phyloP scores from a whole-genome alignment of 768 basidiomycete species.

The Calocera cornea region DNA sequence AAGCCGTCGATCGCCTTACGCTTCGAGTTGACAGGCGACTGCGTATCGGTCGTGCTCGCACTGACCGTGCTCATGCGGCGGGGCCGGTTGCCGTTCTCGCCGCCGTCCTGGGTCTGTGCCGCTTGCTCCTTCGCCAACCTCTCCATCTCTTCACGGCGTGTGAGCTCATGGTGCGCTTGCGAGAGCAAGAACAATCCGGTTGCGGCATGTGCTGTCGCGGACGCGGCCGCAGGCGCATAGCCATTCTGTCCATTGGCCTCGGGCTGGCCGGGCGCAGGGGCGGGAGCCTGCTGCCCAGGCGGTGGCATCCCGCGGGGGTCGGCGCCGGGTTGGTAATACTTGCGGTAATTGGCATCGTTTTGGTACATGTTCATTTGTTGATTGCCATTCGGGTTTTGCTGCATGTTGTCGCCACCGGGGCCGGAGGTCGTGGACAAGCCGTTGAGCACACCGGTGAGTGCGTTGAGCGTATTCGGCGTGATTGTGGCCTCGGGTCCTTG shows the following conservation, averaged over 20 bases:
- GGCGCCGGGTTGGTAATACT: slow-evolving; percentile 9
- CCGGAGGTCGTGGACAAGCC: slow-evolving; percentile 18
- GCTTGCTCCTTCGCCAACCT: slow-evolving; percentile 20
- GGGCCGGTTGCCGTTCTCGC: slow-evolving; percentile 5
- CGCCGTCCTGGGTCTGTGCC: slow-evolving; percentile 8
- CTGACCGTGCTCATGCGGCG: slow-evolving; percentile 13
- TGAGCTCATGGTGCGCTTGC: slow-evolving; percentile 92
- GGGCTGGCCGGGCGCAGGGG: slow-evolving; percentile 4
- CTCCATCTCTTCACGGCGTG: slow-evolving; percentile 77
- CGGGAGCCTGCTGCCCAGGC: background rate
- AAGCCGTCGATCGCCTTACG: slow-evolving; percentile 50
- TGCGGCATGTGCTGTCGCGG: slow-evolving; percentile 56
- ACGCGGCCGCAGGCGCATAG: slow-evolving; percentile 33
- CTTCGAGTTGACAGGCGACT: slow-evolving; percentile 46
- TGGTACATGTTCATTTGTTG: slow-evolving; percentile 11
- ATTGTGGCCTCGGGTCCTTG: slow-evolving; percentile 32
- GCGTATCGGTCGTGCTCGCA: slow-evolving; percentile 23
- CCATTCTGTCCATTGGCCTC: slow-evolving; percentile 14
- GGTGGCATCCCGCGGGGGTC: slow-evolving; percentile 6
- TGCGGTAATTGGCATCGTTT: slow-evolving; percentile 10
- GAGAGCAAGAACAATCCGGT: slow-evolving; percentile 88
- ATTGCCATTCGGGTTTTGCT: slow-evolving; percentile 6
- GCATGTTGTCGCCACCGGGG: slow-evolving; percentile 10
- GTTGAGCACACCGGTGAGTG: slow-evolving; percentile 66
- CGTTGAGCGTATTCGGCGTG: slow-evolving; percentile 61